Evolutionary conservation across 257 asterid genomes (phyloP).

Genomic region (Solanum clarkiae): DNA sequence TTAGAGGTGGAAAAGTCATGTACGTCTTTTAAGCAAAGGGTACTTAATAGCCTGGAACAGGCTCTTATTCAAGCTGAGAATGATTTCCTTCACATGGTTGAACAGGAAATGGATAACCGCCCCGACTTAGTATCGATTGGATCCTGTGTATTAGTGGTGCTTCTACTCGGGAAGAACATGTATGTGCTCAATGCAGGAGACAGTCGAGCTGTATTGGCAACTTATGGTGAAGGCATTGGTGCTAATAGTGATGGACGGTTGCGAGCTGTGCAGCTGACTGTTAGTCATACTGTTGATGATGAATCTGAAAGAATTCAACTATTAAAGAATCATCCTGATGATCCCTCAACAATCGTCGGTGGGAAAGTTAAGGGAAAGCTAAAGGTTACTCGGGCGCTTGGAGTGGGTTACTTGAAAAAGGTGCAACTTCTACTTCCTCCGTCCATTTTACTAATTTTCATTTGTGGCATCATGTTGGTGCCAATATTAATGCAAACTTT

Average conservation of each 20-base stretch:
- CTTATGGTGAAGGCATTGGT: constrained; percentile 20
- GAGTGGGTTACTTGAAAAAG: constrained; percentile 96
- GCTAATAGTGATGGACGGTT: constrained; percentile 11
- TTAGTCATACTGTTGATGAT: constrained; percentile 71
- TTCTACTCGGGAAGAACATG: constrained; percentile 68
- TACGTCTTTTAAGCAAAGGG: constrained; percentile 29
- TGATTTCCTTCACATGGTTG: constrained; percentile 88
- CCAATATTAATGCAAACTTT: neutral
- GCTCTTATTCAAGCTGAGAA: constrained; percentile 72
- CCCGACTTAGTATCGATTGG: constrained; percentile 92
- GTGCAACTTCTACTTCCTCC: constrained; percentile 14
- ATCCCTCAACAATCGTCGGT: constrained; percentile 36
- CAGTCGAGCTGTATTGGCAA: constrained; percentile 91
- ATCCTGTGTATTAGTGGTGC: constrained; percentile 66
- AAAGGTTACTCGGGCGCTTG: constrained; percentile 90
- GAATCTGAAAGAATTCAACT: constrained; percentile 61
- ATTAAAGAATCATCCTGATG: constrained; percentile 67
- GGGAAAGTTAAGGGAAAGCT: constrained; percentile 90
- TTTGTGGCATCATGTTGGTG: neutral
- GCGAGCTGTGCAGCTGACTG: constrained; percentile 66
- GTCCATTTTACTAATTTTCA: neutral
- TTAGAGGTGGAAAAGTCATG: constrained; percentile 2
- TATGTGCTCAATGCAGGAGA: constrained; percentile 82
- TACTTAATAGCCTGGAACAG: constrained; percentile 57
- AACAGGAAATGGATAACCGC: constrained; percentile 96